Conservation (phyloP, 2,329 filamentous ascomycete genomes). For the Diplocarpon rosae region DNA sequence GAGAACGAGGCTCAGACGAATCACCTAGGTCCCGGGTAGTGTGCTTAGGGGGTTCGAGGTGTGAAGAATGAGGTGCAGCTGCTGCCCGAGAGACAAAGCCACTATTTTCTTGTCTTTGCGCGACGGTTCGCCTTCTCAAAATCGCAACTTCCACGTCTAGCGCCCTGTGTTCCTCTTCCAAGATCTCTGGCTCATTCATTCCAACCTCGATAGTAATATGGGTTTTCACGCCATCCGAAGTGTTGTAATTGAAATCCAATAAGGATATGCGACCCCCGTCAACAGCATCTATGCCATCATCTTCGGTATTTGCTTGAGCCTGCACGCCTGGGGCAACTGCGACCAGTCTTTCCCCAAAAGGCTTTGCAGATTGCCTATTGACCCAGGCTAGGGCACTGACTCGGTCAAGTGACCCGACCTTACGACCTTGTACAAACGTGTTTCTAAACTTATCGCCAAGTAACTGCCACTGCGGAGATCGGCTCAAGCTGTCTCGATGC, state of each 20-base stretch:
- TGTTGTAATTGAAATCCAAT: conserved; percentile 60
- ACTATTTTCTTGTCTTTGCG: conserved; percentile 42
- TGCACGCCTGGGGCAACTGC: conserved; percentile 61
- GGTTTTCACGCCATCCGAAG: conserved; percentile 41
- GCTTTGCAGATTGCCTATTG: conserved; percentile 38
- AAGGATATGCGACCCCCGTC: conserved; percentile 66
- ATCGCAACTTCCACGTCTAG: conserved; percentile 71
- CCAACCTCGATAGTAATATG: conserved; percentile 66
- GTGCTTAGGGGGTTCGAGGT: conserved; percentile 18
- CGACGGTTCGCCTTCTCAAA: conserved; percentile 61
- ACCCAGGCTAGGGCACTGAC: conserved; percentile 66
- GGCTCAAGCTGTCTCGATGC: conserved; percentile 15
- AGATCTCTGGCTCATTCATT: conserved; percentile 52
- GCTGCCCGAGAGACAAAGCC: conserved; percentile 38
- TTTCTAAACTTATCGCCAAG: conserved; percentile 59
- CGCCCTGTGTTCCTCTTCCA: conserved; percentile 65
- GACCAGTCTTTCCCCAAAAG: conserved; percentile 48
- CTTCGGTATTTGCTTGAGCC: conserved; percentile 44
- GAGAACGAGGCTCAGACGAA: conserved; percentile 9
- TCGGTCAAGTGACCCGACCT: conserved; percentile 53
- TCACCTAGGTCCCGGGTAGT: conserved; percentile 14
- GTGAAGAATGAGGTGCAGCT: conserved; percentile 29
- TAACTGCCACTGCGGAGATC: conserved; percentile 57
- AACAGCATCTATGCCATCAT: conserved; percentile 64
- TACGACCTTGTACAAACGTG: conserved; percentile 56